These are phyloP conservation scores for Sphagnurus paluster DNA, from an alignment of 1,284 basidiomycete species.

Conservation along the genomic window DNA sequence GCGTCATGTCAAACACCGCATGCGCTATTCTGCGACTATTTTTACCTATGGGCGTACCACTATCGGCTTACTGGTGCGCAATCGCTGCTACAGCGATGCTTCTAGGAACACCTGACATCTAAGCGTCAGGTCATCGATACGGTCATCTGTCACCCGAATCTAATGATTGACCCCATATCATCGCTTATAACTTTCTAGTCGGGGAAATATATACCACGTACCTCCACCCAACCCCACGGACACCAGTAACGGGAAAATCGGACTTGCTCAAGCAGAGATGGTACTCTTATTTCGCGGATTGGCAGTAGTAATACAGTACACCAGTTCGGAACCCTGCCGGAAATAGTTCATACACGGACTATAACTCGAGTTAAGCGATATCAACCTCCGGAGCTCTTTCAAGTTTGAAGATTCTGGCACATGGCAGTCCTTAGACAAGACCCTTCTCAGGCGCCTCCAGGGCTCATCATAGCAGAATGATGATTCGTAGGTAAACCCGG, in stretches of 20 bases:
- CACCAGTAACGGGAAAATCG: too few relatives aligned
- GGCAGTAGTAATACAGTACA: too few relatives aligned
- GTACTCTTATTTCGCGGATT: too few relatives aligned
- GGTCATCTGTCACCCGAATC: conserved; percentile 5
- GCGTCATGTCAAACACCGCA: too few relatives aligned
- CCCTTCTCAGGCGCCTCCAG: conserved; percentile 8
- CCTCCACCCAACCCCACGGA: too few relatives aligned
- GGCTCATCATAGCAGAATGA: not conserved
- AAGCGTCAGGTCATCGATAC: not conserved
- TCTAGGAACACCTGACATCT: conserved; percentile 2
- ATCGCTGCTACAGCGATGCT: not conserved
- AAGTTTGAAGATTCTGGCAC: conserved; percentile 1
- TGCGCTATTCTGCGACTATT: too few relatives aligned
- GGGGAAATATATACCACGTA: too few relatives aligned
- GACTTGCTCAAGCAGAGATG: too few relatives aligned
- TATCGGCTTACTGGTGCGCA: not conserved
- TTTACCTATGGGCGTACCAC: too few relatives aligned
- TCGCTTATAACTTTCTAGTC: too few relatives aligned
- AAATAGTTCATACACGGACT: not conserved
- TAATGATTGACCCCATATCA: too few relatives aligned
- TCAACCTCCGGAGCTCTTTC: conserved; percentile 3
- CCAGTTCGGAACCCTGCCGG: not conserved
- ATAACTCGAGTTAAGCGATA: conserved; percentile 6
- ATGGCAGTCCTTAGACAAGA: conserved; percentile 6
- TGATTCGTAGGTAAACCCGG: not conserved